Evolutionary conservation across 2,329 filamentous ascomycete genomes (phyloP).

Genomic region (Aspergillus latus): DNA sequence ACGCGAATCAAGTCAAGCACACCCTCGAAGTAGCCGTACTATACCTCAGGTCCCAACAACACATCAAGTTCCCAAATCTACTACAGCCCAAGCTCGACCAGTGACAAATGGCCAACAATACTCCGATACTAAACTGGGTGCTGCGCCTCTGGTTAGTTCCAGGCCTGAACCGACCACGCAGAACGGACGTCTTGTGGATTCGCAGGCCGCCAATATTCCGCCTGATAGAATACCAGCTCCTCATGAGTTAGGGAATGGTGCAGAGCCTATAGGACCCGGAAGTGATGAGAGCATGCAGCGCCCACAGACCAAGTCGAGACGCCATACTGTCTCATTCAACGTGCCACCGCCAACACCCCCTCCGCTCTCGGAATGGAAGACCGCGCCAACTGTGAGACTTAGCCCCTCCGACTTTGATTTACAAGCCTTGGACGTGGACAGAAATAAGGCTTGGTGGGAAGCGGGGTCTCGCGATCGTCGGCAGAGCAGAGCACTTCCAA

Average conservation of each 20-base stretch:
- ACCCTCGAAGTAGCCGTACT: conserved; percentile 3
- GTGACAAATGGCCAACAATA: not conserved
- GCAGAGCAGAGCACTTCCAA: conserved; percentile 46
- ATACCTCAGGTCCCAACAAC: not conserved
- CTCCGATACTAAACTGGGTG: not conserved
- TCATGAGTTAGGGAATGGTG: conserved; percentile 16
- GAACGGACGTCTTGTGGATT: not conserved
- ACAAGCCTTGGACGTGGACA: conserved; percentile 48
- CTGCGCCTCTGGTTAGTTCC: not conserved
- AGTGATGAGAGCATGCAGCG: conserved; percentile 21
- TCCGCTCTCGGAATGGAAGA: conserved; percentile 64
- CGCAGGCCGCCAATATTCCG: not conserved
- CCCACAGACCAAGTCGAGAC: conserved; percentile 34
- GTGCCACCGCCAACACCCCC: conserved; percentile 48
- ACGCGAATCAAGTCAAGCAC: conserved; percentile 10
- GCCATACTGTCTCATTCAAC: conserved; percentile 47
- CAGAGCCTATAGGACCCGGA: conserved; percentile 18
- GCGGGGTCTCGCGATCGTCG: conserved; percentile 50
- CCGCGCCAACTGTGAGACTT: conserved; percentile 63
- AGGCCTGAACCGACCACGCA: not conserved
- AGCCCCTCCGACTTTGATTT: conserved; percentile 62
- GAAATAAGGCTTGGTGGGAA: conserved; percentile 76
- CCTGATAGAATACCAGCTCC: not conserved
- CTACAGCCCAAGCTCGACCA: not conserved
- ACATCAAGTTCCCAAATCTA: not conserved